Conservation (phyloP, 1,284 basidiomycete species). For the Ustilago tritici region DNA sequence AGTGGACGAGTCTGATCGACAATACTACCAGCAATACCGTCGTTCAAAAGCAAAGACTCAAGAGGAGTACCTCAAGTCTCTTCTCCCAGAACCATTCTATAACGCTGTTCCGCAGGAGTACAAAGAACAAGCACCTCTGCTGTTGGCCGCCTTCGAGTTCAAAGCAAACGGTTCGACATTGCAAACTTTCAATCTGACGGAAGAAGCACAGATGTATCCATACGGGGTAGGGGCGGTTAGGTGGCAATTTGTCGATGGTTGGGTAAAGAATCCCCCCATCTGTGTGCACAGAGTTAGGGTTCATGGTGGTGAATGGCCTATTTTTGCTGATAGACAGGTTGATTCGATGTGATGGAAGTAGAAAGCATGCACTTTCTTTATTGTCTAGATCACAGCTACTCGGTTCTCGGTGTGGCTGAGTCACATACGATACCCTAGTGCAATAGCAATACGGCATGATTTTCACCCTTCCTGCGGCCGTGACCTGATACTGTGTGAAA, state of each 20-base stretch:
- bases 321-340: slow-evolving; percentile 13
- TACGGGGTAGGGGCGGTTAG: slow-evolving; percentile 29
- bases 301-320: slow-evolving; percentile 32
- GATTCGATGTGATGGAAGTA: not conserved
- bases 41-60: slow-evolving; percentile 9
- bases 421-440: not conserved
- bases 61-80: slow-evolving; percentile 14
- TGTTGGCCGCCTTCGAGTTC: slow-evolving; percentile 34
- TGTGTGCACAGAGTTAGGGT: slow-evolving; percentile 39
- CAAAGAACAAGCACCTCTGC: slow-evolving; percentile 23
- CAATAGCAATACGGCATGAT: not conserved
- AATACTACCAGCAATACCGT: slow-evolving; percentile 32
- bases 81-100: slow-evolving; percentile 21
- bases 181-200: slow-evolving; percentile 36
- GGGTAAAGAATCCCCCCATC: slow-evolving; percentile 31
- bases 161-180: slow-evolving; percentile 35
- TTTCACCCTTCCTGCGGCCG: not conserved
- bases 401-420: not conserved
- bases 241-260: slow-evolving; percentile 47
- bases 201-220: slow-evolving; percentile 32
- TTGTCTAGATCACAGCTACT: not conserved
- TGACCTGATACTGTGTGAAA: no score
- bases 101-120: slow-evolving; percentile 35
- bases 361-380: not conserved
- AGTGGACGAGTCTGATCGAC: slow-evolving; percentile 32